Evolutionary conservation across 306 rosid species (phyloP), one percentile per base, ranked within the genome.

Genomic region (Ormosia emarginata): DNA sequence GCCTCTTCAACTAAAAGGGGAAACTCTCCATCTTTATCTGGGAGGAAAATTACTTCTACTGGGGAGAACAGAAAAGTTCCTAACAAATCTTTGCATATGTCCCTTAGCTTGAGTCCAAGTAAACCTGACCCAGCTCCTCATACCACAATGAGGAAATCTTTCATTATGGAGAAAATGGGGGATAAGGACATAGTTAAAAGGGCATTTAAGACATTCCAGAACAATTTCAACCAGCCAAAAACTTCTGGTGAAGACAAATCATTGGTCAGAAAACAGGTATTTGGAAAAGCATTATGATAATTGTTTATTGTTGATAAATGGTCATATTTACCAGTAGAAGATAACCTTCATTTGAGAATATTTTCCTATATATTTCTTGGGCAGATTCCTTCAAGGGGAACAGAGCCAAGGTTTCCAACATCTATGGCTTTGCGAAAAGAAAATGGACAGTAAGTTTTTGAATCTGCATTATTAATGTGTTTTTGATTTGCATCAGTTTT

Each of bases 121-220:
- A 39, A 79, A 18, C 84, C 78, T 50, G 87, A 84, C 71, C 85
- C 89, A 46, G 64, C 83, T 71, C 75, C 93, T 13, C 86, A 12
- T 61, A 69, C 75, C 12, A 67, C 86, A 14, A 32, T 85, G 85
- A 85, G 94, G 75, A 92, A 81, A 78, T 87, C 95, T 13, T 80
- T 86, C 63, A 79, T 94, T 63, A 89, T 94, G 94, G 98, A 94
- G 91, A 85, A 79, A 82, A 92, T 90, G 95, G 92, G 90, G 74
- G 97, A 94, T 67, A 94, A 90, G 85, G 97, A 94, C 76, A 94
- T 90, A 59, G 95, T 94, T 37, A 92, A 88, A 81, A 89, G 92
- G 63, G 90, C 94, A 77, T 94, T 94, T 43, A 94, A 87, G 89
- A 80, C 97, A 15, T 92, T 94, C 79, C 92, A 94, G 81, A 92